phyloP scores from a whole-genome alignment of 768 basidiomycete species.

The Pulveroboletus sp. region DNA sequence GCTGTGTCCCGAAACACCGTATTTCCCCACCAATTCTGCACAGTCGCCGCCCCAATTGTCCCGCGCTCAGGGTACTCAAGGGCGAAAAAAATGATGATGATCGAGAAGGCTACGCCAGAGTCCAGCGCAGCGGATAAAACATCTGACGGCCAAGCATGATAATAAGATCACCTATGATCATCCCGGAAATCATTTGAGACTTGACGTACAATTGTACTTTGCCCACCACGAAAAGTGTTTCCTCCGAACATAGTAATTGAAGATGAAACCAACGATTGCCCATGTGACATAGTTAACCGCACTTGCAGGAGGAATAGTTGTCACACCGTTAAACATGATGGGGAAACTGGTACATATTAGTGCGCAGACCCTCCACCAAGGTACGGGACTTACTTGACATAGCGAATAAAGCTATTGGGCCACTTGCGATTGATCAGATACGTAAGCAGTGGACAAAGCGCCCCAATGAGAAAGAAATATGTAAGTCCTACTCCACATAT shows the following conservation, averaged over 20 bases:
- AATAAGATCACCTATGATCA: background rate
- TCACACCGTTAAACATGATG: constrained; percentile 56
- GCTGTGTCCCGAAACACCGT: constrained; percentile 26
- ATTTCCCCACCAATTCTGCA: constrained; percentile 68
- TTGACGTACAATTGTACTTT: constrained; percentile 45
- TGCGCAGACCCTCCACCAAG: background rate
- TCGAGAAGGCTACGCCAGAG: constrained; percentile 62
- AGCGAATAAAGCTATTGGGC: constrained; percentile 62
- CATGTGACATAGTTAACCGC: constrained; percentile 67
- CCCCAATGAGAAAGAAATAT: constrained; percentile 83
- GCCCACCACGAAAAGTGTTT: constrained; percentile 70
- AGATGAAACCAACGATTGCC: constrained; percentile 64
- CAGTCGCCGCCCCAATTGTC: constrained; percentile 49
- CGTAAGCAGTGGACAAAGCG: constrained; percentile 53
- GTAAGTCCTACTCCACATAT: constrained; percentile 58
- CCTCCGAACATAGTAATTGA: constrained; percentile 63
- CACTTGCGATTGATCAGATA: constrained; percentile 63
- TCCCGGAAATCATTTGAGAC: too few species aligned
- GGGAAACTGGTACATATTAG: constrained; percentile 35
- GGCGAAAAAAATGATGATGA: constrained; percentile 56
- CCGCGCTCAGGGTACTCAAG: constrained; percentile 66
- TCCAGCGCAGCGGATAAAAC: constrained; percentile 72
- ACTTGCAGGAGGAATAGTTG: constrained; percentile 63
- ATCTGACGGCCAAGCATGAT: constrained; percentile 30
- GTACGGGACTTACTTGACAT: constrained; percentile 52